These are phyloP conservation scores for Starmerella floricola DNA, from an alignment of 805 yeast genomes.

Conservation along the genomic window DNA sequence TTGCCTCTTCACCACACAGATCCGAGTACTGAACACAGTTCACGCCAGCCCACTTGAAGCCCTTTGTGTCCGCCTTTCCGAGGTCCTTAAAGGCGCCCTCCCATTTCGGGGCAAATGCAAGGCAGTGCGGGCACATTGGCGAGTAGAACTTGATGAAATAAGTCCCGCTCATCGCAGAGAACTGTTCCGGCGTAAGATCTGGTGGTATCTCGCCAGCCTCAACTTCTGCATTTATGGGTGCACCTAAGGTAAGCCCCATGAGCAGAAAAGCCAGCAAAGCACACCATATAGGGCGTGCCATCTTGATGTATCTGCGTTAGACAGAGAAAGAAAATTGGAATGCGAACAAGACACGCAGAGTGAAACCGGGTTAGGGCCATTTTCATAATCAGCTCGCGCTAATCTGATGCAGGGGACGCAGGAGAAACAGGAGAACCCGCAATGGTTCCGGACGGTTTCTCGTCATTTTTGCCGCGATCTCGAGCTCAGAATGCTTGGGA, in stretches of 20 bases:
- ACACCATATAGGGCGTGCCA: not conserved
- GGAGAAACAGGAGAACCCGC: too few species aligned
- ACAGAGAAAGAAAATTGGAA: too few species aligned
- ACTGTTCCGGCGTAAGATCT: slow-evolving; percentile 16
- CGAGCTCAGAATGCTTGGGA: too few species aligned
- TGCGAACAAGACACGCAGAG: too few species aligned
- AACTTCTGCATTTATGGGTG: slow-evolving; percentile 6
- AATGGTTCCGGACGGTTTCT: too few species aligned
- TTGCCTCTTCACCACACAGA: slow-evolving; percentile 56
- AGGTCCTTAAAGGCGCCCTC: slow-evolving; percentile 45
- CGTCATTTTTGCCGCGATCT: too few species aligned
- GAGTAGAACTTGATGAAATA: slow-evolving; percentile 81
- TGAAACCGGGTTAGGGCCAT: too few species aligned
- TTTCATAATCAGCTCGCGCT: too few species aligned
- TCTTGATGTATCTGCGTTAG: not conserved
- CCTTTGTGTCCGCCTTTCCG: slow-evolving; percentile 25
- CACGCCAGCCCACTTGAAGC: slow-evolving; percentile 54
- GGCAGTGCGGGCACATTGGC: slow-evolving; percentile 82
- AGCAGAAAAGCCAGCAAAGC: not conserved
- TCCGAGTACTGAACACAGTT: slow-evolving; percentile 83
- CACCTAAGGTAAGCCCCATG: not conserved
- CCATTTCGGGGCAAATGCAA: slow-evolving; percentile 72
- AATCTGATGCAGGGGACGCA: too few species aligned
- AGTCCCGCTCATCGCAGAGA: slow-evolving; percentile 33
- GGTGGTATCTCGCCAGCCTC: slow-evolving; percentile 8